Evolutionary conservation across 2,329 filamentous ascomycete genomes (phyloP).

Genomic region (Orbilia brochopaga): DNA sequence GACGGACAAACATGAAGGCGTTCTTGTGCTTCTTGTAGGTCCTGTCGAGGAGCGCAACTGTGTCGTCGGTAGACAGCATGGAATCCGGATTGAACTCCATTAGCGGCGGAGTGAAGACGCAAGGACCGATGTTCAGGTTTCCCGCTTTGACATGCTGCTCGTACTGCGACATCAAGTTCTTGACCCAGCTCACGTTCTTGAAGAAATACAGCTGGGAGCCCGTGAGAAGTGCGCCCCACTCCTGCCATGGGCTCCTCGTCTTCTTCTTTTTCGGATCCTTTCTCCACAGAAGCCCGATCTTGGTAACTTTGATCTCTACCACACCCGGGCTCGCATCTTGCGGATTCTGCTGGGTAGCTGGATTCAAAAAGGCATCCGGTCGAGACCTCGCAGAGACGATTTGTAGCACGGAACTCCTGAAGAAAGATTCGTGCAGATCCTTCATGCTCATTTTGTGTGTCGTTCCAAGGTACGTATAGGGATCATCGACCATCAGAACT

Average conservation of each 20-base stretch:
- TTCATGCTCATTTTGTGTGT: constrained; percentile 76
- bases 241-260: constrained; percentile 93
- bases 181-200: constrained; percentile 89
- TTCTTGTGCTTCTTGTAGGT: constrained; percentile 95
- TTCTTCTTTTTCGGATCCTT: constrained; percentile 95
- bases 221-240: constrained; percentile 96
- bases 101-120: constrained; percentile 88
- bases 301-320: constrained; percentile 96
- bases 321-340: constrained; percentile 87
- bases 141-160: constrained; percentile 80
- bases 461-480: constrained; percentile 85
- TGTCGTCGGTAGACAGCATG: constrained; percentile 89
- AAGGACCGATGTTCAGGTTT: constrained; percentile 71
- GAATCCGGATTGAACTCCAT: constrained; percentile 92
- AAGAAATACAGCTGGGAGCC: constrained; percentile 98
- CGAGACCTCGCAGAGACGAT: constrained; percentile 93
- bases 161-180: constrained; percentile 85
- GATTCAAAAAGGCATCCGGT: constrained; percentile 92
- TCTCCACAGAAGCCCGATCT: constrained; percentile 91
- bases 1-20: constrained; percentile 87
- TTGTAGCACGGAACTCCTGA: constrained; percentile 87
- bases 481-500: constrained; percentile 89
- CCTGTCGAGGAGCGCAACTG: constrained; percentile 83
- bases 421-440: constrained; percentile 84
- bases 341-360: constrained; percentile 82